Percentiles rank a stretch among this genome's conserved stretches.
Evolutionary conservation across 768 basidiomycete species (phyloP).

Genomic region (Coprinellus micaceus): DNA sequence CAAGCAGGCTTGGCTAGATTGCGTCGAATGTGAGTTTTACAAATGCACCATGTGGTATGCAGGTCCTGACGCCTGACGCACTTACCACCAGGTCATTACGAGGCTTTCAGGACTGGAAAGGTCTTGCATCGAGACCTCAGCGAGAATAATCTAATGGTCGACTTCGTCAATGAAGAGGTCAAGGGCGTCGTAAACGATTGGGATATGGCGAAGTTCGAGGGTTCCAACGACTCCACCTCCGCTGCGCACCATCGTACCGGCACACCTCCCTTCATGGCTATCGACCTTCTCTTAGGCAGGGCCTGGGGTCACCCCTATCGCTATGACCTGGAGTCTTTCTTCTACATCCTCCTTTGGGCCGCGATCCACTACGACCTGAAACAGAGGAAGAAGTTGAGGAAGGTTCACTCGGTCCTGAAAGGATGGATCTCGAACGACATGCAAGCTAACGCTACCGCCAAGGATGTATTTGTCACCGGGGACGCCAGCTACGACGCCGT

Average conservation of each 20-base stretch:
- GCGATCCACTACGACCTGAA: slow-evolving; percentile 4
- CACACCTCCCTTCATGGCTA: slow-evolving; percentile 6
- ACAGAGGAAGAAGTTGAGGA: no score
- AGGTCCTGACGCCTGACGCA: no score
- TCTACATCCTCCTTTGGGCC: slow-evolving; percentile 22
- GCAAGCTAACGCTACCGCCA: no score
- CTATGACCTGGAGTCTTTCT: slow-evolving; percentile 15
- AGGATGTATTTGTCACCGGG: no score
- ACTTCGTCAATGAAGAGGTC: not conserved
- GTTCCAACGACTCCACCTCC: not conserved
- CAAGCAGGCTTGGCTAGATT: slow-evolving; percentile 22
- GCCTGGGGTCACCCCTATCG: not conserved
- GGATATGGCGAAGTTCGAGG: slow-evolving; percentile 4
- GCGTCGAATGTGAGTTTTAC: slow-evolving; percentile 26
- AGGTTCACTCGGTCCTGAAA: no score
- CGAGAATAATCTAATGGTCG: slow-evolving; percentile 10
- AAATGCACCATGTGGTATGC: no score
- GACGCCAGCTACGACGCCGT: no score
- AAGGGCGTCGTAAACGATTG: slow-evolving; percentile 8
- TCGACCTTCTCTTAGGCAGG: not conserved
- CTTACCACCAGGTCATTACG: slow-evolving; percentile 4
- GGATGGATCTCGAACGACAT: no score
- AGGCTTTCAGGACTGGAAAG: not conserved
- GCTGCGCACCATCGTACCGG: slow-evolving; percentile 4
- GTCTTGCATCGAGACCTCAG: slow-evolving; percentile 8